Evolutionary conservation across 1,139 yeast genomes (phyloP), one percentile per base, ranked within the genome.

Genomic region (Saccharomyces hybrid): DNA sequence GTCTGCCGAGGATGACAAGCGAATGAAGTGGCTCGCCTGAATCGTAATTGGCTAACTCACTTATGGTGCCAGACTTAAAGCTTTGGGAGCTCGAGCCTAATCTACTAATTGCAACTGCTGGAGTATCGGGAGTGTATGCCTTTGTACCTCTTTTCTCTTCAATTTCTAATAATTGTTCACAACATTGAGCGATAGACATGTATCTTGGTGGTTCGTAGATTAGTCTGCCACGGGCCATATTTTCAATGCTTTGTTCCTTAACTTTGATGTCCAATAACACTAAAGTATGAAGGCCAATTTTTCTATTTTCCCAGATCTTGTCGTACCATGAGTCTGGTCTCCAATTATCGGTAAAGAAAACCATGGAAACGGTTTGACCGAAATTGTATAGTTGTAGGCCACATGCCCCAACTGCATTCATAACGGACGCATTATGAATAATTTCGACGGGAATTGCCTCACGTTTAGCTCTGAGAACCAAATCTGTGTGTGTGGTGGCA

Each of bases 341-440:
- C 99, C 99, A 93, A 56, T 77, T 75, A 46, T 91, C 98, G 28
- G 96, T 91, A 78, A 93, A 93, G 70, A 93, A 93, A 3, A 93
- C 99, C 68, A 93, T 78, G 1, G 97, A 89, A 14, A 93, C 95
- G 13, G 98, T 90, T 73, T 93, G 99, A 7, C 99, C 99, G 72
- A 91, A 93, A 64, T 87, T 91, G 72, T 93, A 93, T 57, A 93
- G 78, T 71, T 93, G 99, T 60, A 93, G 78, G 26, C 99, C 99
- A 74, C 97, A 90, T 1, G 97, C 96, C 13, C 99, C 99, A 26
- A 93, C 96, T 0, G 99, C 99, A 69, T 93, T 93, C 97, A 93
- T 90, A 25, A 93, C 95, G 26, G 96, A 88, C 2, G 99, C 99
- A 71, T 93, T 93, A 73, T 93, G 99, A 56, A 93, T 82, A 51